A percentile compares a stretch with the other conserved stretches of the same genome.
phyloP scores from a whole-genome alignment of 306 rosid species.

The Pyrus pyrifolia region DNA sequence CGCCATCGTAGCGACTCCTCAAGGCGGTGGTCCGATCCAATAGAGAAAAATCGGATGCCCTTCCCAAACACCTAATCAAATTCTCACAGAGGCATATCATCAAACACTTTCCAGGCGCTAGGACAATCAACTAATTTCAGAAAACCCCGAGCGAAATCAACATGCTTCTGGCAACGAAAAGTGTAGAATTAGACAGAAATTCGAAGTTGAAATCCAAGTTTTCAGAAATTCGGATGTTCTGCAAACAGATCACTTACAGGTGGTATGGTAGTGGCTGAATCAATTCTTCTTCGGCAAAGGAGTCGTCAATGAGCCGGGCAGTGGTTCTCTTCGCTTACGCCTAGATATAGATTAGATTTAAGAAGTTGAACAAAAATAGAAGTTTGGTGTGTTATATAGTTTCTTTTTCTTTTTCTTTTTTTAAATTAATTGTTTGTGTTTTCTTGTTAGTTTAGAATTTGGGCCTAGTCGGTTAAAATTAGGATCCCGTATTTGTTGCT shows the following conservation, averaged over 20 bases:
- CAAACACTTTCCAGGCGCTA: background rate
- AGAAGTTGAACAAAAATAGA: no score
- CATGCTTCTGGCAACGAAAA: background rate
- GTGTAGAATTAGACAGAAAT: background rate
- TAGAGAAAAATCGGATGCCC: no score
- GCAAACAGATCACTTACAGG: background rate
- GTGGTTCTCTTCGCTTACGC: no score
- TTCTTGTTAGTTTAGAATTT: no score
- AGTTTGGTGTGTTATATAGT: no score
- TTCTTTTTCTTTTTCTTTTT: no score
- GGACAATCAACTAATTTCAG: background rate
- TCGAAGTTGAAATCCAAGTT: background rate
- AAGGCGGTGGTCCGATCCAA: background rate
- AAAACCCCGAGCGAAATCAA: background rate
- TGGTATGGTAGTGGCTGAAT: background rate
- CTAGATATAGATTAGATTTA: no score
- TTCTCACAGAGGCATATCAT: background rate
- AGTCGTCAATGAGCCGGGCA: no score
- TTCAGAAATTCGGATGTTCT: background rate
- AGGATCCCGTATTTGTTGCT: no score
- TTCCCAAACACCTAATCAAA: background rate
- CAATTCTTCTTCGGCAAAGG: background rate
- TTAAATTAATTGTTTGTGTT: no score
- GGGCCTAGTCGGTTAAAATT: accelerated
- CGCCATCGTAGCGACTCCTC: background rate